Base-by-base conservation (phyloP, 306 rosid genomes). In the Castanopsis chinensis region DNA sequence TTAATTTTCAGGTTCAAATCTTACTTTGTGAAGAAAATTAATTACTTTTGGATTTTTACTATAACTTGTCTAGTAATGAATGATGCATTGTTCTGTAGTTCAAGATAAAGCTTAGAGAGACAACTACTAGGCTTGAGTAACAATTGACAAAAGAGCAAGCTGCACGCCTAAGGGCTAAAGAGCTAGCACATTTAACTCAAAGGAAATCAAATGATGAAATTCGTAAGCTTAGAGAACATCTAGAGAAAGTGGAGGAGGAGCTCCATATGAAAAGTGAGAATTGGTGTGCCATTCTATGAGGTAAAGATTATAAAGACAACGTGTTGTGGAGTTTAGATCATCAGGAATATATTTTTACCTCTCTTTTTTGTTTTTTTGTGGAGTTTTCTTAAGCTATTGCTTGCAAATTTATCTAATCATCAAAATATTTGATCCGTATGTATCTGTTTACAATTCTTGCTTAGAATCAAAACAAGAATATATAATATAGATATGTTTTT, bases 61-160 rank as follows among this genome's bases (percentile, higher is more conserved):
- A 43, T 4, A 21, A 20, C 67, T 51, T 27, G 23, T 3, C 52
- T 10, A 43, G 70, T 11, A 41, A 63, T 72, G 27, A 6, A 77
- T 77, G 71, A 76, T 54, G 27, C 27, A 64, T 71, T 71, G 79
- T 79, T 78, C 27, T 71, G 72, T 80, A 94, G 97, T 90, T 94
- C 55, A 88, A 25, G 27, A 25, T 2, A 25, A 25, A 25, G 27
- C 27, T 25, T 25, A 25, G 27, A 25, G 27, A 25, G 78, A 83
- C 91, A 60, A 92, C 93, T 54, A 12, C 37, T 10, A 86, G 84
- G 88, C 97, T 94, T 3, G 96, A 92, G 83, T 86, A 88, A 69
- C 92, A 87, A 75, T 77, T 92, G 85, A 89, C 87, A 1, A 92
- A 94, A 54, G 98, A 94, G 81, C 93, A 92, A 32, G 89, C 92